phyloP scores from a whole-genome alignment of 352 stramenopile genomes.

The Phytophthora tentaculata region DNA sequence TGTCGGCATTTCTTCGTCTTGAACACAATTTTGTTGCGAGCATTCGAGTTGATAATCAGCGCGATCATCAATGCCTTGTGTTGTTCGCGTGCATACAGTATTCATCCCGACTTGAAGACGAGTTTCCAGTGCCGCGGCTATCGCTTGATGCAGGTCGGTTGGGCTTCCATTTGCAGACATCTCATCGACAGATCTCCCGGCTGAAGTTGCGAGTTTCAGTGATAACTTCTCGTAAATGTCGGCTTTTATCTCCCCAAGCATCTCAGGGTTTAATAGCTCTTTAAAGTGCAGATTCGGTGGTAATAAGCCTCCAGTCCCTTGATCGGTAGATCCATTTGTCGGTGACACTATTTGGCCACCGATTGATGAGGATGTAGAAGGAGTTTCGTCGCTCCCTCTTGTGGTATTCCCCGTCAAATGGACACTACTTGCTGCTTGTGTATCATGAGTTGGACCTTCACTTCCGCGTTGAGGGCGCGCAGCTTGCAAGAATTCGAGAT shows the following conservation, averaged over 20 bases:
- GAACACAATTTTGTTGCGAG: neutral
- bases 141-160: constrained; percentile 54
- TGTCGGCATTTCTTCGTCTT: constrained; percentile 3
- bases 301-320: constrained; percentile 5
- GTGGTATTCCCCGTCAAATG: constrained; percentile 1
- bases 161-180: constrained; percentile 15
- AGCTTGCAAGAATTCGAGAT: constrained; percentile 35
- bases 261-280: constrained; percentile 52
- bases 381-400: neutral
- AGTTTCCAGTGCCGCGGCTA: constrained; percentile 53
- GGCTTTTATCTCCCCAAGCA: constrained; percentile 67
- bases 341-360: constrained; percentile 9
- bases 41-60: constrained; percentile 2
- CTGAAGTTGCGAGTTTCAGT: constrained; percentile 36
- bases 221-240: constrained; percentile 67
- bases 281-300: constrained; percentile 52
- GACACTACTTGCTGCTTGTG: neutral
- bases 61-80: neutral
- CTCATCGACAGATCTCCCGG: constrained; percentile 7
- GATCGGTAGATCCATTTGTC: constrained; percentile 3
- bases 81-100: constrained; percentile 19
- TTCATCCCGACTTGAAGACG: constrained; percentile 52
- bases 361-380: constrained; percentile 2
- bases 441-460: neutral
- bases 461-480: constrained; percentile 10